Percentiles rank a stretch among this genome's conserved stretches.
Conservation (phyloP, 2,329 filamentous ascomycete genomes). For the Nakataea oryzae region DNA sequence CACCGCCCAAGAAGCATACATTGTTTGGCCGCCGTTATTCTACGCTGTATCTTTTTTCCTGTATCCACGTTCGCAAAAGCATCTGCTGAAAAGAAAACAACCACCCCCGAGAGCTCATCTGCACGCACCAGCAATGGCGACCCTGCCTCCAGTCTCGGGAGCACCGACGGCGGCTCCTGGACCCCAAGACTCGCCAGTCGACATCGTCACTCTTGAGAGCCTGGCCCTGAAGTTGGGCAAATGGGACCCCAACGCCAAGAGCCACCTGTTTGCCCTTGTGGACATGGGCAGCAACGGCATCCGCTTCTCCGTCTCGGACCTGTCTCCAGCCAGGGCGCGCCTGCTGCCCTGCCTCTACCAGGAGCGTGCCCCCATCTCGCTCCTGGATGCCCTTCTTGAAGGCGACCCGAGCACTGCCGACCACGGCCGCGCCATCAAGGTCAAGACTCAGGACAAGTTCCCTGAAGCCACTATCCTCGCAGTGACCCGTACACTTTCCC, state of each 20-base stretch:
- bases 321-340: slow-evolving; percentile 60
- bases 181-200: slow-evolving; percentile 13
- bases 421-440: slow-evolving; percentile 8
- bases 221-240: slow-evolving; percentile 33
- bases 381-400: slow-evolving; percentile 64
- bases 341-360: slow-evolving; percentile 69
- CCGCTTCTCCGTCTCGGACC: slow-evolving; percentile 78
- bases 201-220: slow-evolving; percentile 41
- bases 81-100: too few species aligned
- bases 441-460: slow-evolving; percentile 23
- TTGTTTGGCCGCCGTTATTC: not conserved
- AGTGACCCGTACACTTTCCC: slow-evolving; percentile 57
- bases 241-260: slow-evolving; percentile 35
- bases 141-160: not conserved
- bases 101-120: too few species aligned
- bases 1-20: not conserved
- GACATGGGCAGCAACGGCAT: slow-evolving; percentile 78
- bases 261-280: slow-evolving; percentile 44
- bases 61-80: too few species aligned
- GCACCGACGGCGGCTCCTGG: not conserved
- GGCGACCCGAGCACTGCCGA: slow-evolving; percentile 21
- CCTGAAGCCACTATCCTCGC: slow-evolving; percentile 45
- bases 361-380: slow-evolving; percentile 68
- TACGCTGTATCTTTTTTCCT: too few species aligned
- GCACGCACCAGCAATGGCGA: not conserved